Conservation (phyloP, 2,329 filamentous ascomycete species). For the Sphaerulina populicola region DNA sequence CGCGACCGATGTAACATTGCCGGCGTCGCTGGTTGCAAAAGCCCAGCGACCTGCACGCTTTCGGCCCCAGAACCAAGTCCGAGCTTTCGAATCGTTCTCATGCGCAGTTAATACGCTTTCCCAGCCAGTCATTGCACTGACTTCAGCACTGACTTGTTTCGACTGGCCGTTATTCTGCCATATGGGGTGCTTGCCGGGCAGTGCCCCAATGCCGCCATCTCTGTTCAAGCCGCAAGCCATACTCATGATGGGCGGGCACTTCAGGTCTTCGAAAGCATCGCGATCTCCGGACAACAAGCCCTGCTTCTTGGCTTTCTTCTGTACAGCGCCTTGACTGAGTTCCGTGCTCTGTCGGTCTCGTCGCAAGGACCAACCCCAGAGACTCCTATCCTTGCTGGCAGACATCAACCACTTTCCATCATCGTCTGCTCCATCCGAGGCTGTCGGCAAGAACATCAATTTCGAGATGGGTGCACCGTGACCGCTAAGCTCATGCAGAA, state of each 20-base stretch:
- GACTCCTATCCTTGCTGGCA: slow-evolving; percentile 76
- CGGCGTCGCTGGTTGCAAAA: slow-evolving; percentile 74
- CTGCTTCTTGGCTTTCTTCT: slow-evolving; percentile 80
- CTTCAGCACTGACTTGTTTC: slow-evolving; percentile 60
- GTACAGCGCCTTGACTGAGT: slow-evolving; percentile 80
- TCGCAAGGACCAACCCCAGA: slow-evolving; percentile 94
- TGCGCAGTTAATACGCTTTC: slow-evolving; percentile 95
- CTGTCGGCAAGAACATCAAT: slow-evolving; percentile 75
- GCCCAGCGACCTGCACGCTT: slow-evolving; percentile 90
- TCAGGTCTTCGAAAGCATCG: slow-evolving; percentile 53
- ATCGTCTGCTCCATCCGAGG: slow-evolving; percentile 80
- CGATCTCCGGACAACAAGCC: slow-evolving; percentile 51
- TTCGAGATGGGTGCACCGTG: slow-evolving; percentile 80
- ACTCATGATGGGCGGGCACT: slow-evolving; percentile 83
- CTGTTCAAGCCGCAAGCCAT: slow-evolving; percentile 88
- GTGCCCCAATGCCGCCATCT: slow-evolving; percentile 83
- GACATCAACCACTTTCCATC: slow-evolving; percentile 92
- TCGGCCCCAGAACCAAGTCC: slow-evolving; percentile 97
- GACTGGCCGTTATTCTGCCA: slow-evolving; percentile 64
- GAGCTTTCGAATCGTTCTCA: slow-evolving; percentile 69
- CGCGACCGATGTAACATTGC: slow-evolving; percentile 73
- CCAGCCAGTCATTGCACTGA: slow-evolving; percentile 79
- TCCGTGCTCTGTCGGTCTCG: slow-evolving; percentile 91
- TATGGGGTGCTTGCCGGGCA: slow-evolving; percentile 67
- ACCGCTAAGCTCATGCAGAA: slow-evolving; percentile 76